Evolutionary conservation across 75 land plant species (phyloP).

Genomic region (Selaginella moellendorffii): DNA sequence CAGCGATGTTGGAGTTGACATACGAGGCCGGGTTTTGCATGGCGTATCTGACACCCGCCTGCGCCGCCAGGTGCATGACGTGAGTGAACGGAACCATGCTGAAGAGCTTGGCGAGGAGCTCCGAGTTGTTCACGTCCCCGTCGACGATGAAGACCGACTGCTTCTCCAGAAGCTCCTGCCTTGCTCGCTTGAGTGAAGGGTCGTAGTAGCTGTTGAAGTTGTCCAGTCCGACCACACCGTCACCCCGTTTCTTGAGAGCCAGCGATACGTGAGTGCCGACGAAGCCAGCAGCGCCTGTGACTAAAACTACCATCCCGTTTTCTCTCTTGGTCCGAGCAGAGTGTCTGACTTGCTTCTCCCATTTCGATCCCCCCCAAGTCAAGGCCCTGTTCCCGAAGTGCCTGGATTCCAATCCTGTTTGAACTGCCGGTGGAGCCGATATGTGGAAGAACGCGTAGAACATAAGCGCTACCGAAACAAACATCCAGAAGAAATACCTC

Average conservation of each 20-base stretch:
- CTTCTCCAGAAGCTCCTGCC: constrained; percentile 36
- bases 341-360: constrained; percentile 27
- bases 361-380: constrained; percentile 11
- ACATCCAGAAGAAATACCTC: constrained; percentile 12
- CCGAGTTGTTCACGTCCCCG: constrained; percentile 58
- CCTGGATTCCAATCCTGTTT: constrained; percentile 5
- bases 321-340: constrained; percentile 13
- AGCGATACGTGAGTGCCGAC: no score
- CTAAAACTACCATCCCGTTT: constrained; percentile 36
- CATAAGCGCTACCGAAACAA: constrained; percentile 6
- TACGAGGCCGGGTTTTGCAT: constrained; percentile 65
- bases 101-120: constrained; percentile 41
- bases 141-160: constrained; percentile 54
- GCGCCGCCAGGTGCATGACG: constrained; percentile 56
- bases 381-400: constrained; percentile 6
- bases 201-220: constrained; percentile 77
- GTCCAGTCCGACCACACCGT: constrained; percentile 81
- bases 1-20: constrained; percentile 55
- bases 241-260: no score
- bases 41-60: constrained; percentile 78
- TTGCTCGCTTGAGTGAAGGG: constrained; percentile 40
- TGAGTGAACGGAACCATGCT: constrained; percentile 59
- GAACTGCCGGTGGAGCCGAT: neutral
- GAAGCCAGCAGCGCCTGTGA: no score
- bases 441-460: constrained; percentile 9